Evolutionary conservation across 306 rosid species (phyloP).

Genomic region (Malus sylvestris): DNA sequence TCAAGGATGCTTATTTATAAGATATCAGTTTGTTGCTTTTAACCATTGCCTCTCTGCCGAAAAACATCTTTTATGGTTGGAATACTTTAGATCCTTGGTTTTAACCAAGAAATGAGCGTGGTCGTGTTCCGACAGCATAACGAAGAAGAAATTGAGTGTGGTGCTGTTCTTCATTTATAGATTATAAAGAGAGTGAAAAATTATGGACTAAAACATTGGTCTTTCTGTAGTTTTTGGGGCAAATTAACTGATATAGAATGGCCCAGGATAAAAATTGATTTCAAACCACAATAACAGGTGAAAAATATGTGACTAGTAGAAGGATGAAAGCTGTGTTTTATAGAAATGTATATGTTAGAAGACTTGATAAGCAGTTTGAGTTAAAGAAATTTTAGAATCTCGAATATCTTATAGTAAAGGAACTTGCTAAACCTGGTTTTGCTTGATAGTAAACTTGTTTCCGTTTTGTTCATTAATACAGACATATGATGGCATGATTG

Average conservation of each 20-base stretch:
- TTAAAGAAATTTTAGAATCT: not conserved
- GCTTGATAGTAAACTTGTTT: not conserved
- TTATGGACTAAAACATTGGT: not conserved
- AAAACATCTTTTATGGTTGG: not conserved
- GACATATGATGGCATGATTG: slow-evolving; percentile 96
- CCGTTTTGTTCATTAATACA: slow-evolving; percentile 29
- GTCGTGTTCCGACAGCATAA: not conserved
- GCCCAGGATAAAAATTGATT: not conserved
- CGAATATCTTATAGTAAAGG: not conserved
- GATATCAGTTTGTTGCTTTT: not conserved
- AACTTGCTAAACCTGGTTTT: not conserved
- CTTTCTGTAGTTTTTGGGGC: not conserved
- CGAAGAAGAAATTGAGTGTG: not conserved
- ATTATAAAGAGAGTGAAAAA: not conserved
- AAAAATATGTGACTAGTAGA: not conserved
- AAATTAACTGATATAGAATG: not conserved
- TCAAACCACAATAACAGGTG: not conserved
- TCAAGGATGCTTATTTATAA: not conserved
- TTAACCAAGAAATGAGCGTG: not conserved
- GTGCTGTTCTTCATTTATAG: not conserved
- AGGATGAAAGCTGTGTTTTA: not conserved
- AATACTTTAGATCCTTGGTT: not conserved
- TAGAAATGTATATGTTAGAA: not conserved
- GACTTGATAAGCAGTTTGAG: not conserved
- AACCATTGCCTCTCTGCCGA: not conserved